phyloP scores from a whole-genome alignment of 768 basidiomycete genomes.

The Hericium alpestre region DNA sequence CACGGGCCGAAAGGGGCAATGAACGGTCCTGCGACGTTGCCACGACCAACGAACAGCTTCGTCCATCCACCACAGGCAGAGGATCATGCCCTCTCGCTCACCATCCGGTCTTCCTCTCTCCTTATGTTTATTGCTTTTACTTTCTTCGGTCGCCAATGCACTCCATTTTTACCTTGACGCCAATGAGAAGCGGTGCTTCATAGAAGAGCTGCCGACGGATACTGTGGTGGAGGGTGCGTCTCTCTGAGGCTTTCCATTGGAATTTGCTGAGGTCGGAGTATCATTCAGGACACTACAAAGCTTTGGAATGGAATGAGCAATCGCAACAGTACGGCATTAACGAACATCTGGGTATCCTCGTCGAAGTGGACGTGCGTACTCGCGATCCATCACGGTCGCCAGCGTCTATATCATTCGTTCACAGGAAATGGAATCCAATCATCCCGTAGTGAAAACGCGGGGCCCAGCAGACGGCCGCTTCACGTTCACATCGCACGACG shows the following conservation, averaged over 20 bases:
- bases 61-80: not conserved
- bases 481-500: conserved; percentile 95
- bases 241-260: not conserved
- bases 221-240: conserved; percentile 86
- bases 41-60: not conserved
- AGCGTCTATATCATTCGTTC: not conserved
- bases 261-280: not conserved
- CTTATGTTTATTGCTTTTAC: conserved; percentile 28
- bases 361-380: conserved; percentile 77
- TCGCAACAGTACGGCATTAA: conserved; percentile 60
- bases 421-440: conserved; percentile 79
- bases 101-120: conserved; percentile 19
- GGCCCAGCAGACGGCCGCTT: conserved; percentile 87
- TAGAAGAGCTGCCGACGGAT: conserved; percentile 90
- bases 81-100: not conserved
- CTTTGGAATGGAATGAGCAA: conserved; percentile 81
- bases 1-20: not conserved
- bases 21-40: not conserved
- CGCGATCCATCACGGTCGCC: not conserved
- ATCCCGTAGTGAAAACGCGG: conserved; percentile 78
- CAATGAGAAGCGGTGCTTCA: conserved; percentile 87
- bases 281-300: conserved; percentile 80
- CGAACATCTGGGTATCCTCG: conserved; percentile 74
- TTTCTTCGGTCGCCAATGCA: conserved; percentile 45
- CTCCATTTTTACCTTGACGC: conserved; percentile 97